Conservation (phyloP, 1,284 basidiomycete genomes). For the Schizophyllum commune region DNA sequence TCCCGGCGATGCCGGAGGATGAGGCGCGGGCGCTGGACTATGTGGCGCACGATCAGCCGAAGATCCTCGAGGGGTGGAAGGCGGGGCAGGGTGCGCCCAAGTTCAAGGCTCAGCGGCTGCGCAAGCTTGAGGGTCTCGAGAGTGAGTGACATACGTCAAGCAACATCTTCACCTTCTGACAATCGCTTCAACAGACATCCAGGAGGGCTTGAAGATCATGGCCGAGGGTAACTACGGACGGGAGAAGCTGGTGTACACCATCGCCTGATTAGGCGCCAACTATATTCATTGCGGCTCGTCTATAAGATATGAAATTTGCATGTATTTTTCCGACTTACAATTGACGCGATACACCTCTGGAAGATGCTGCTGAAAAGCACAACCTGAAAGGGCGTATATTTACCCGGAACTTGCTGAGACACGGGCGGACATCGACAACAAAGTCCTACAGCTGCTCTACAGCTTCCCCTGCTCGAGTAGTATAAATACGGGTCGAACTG, state of each 20-base stretch:
- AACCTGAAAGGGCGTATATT: too few species aligned
- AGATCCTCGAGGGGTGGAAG: slow-evolving; percentile 3
- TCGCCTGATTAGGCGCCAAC: not conserved
- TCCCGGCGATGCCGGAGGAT: not conserved
- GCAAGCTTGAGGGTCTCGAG: slow-evolving; percentile 1
- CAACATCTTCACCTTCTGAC: not conserved
- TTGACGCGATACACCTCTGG: too few species aligned
- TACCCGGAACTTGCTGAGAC: too few species aligned
- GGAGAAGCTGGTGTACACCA: not conserved
- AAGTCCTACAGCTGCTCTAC: too few species aligned
- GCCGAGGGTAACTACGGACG: not conserved
- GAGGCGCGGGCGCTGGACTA: slow-evolving; percentile 1
- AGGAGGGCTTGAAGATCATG: not conserved
- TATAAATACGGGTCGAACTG: too few species aligned
- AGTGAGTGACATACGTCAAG: not conserved
- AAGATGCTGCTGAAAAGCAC: too few species aligned
- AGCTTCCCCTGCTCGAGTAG: too few species aligned
- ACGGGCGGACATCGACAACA: too few species aligned
- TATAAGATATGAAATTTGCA: too few species aligned
- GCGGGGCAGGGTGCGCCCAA: slow-evolving; percentile 1
- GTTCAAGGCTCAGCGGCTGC: slow-evolving; percentile 1
- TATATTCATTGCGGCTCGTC: too few species aligned
- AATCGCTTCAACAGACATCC: not conserved
- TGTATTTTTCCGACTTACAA: too few species aligned
- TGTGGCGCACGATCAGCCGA: slow-evolving; percentile 1